phyloP scores from a whole-genome alignment of 768 basidiomycete genomes.

The Nevesoporus exiguus region DNA sequence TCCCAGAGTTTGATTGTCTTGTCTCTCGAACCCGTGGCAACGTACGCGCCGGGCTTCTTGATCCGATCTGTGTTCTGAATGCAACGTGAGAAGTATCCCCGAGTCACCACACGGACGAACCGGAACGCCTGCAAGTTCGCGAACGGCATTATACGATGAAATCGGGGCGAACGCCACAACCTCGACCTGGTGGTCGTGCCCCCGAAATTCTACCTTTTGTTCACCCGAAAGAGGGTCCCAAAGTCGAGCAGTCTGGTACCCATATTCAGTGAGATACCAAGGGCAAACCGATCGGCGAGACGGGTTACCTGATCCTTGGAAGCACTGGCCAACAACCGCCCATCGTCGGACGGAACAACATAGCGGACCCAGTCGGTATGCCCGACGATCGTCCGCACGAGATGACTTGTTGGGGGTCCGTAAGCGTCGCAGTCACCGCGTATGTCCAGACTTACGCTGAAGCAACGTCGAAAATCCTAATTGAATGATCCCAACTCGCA shows the following conservation, averaged over 20 bases:
- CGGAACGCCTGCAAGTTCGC: slow-evolving; percentile 71
- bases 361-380: slow-evolving; percentile 86
- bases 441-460: slow-evolving; percentile 58
- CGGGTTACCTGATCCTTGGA: slow-evolving; percentile 80
- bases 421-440: slow-evolving; percentile 8
- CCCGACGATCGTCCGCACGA: slow-evolving; percentile 69
- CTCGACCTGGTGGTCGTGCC: slow-evolving; percentile 86
- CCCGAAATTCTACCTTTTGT: slow-evolving; percentile 77
- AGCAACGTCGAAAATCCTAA: slow-evolving; percentile 82
- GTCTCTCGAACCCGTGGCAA: slow-evolving; percentile 84
- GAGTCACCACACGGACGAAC: slow-evolving; percentile 39
- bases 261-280: not conserved
- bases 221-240: slow-evolving; percentile 74
- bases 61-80: slow-evolving; percentile 47
- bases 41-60: slow-evolving; percentile 54
- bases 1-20: slow-evolving; percentile 95
- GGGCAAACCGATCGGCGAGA: not conserved
- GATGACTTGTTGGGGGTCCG: slow-evolving; percentile 47
- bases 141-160: slow-evolving; percentile 68
- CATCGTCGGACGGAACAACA: slow-evolving; percentile 65
- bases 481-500: slow-evolving; percentile 84
- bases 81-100: not conserved
- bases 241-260: slow-evolving; percentile 64
- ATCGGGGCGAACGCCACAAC: slow-evolving; percentile 77
- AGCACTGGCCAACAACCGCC: slow-evolving; percentile 70